Conservation (phyloP, 1,284 basidiomycete genomes). For the Heterobasidion occidentale region DNA sequence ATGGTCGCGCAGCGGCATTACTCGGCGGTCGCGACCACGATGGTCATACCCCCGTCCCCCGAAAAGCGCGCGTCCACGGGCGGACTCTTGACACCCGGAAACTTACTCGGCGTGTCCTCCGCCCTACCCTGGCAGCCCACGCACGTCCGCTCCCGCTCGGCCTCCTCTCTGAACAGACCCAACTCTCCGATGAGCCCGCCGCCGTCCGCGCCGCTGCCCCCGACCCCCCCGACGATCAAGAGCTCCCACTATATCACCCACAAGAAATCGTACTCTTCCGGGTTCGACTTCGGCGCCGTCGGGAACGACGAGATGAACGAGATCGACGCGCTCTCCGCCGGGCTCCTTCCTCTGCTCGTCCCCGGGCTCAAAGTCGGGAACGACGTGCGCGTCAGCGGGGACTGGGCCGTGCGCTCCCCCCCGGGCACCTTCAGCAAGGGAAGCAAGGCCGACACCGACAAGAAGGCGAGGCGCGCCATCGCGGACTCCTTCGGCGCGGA, state of each 20-base stretch:
- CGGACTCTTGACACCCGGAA: constrained; percentile 8
- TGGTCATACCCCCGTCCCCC: constrained; percentile 43
- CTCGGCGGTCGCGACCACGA: constrained; percentile 54
- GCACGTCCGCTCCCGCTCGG: constrained; percentile 33
- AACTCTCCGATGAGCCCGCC: constrained; percentile 47
- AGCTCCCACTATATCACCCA: constrained; percentile 33
- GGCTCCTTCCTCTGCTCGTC: constrained; percentile 56
- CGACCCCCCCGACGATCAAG: constrained; percentile 56
- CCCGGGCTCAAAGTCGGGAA: constrained; percentile 54
- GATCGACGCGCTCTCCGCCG: constrained; percentile 62
- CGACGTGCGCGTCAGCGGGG: constrained; percentile 41
- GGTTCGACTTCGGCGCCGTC: constrained; percentile 47
- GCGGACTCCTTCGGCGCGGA: constrained; percentile 16
- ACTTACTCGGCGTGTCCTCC: constrained; percentile 15
- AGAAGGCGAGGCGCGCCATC: constrained; percentile 4
- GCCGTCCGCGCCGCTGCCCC: constrained; percentile 57
- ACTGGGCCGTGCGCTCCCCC: constrained; percentile 34
- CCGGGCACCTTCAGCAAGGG: constrained; percentile 27
- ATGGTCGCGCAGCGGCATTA: constrained; percentile 66
- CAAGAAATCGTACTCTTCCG: constrained; percentile 52
- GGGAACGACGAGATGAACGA: constrained; percentile 45
- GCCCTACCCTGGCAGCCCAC: constrained; percentile 19
- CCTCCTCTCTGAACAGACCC: constrained; percentile 38
- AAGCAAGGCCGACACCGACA: constrained; percentile 24
- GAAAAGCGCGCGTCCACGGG: constrained; percentile 30